These are phyloP conservation scores for Geosmithia putterillii DNA, from an alignment of 2,329 filamentous ascomycete genomes.

Conservation along the genomic window DNA sequence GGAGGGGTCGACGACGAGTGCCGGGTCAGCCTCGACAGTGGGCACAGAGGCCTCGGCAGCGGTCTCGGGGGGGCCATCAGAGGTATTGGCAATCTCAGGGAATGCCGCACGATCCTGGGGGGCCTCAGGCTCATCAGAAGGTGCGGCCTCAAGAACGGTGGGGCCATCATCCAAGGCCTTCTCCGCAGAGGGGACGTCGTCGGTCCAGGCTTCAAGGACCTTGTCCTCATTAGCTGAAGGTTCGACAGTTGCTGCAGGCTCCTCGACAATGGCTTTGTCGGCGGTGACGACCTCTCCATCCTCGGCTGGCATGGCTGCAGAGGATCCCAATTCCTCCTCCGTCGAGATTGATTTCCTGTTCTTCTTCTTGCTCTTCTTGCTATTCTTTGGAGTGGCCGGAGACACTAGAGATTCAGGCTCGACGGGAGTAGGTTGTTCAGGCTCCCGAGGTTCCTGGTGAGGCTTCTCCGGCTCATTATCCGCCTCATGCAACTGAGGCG, in stretches of 20 bases:
- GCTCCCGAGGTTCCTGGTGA: neutral
- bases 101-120: neutral
- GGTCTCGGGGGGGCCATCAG: neutral
- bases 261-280: neutral
- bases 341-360: conserved; percentile 5
- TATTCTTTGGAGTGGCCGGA: conserved; percentile 1
- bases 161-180: neutral
- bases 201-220: neutral
- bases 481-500: neutral
- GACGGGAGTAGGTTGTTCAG: conserved; percentile 2
- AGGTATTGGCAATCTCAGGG: neutral
- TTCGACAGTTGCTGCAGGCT: neutral
- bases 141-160: neutral
- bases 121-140: neutral
- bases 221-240: neutral
- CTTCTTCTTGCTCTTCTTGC: conserved; percentile 8
- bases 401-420: neutral
- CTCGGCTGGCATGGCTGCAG: neutral
- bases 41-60: neutral
- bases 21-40: neutral
- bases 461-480: neutral
- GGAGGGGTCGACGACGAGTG: neutral
- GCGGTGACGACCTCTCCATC: neutral
- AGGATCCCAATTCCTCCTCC: conserved; percentile 1
- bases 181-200: neutral